A percentile compares a stretch with the other conserved stretches of the same genome.
These are phyloP conservation scores for Pezicula rhizophila DNA, from an alignment of 2,329 filamentous ascomycete genomes.

Conservation along the genomic window DNA sequence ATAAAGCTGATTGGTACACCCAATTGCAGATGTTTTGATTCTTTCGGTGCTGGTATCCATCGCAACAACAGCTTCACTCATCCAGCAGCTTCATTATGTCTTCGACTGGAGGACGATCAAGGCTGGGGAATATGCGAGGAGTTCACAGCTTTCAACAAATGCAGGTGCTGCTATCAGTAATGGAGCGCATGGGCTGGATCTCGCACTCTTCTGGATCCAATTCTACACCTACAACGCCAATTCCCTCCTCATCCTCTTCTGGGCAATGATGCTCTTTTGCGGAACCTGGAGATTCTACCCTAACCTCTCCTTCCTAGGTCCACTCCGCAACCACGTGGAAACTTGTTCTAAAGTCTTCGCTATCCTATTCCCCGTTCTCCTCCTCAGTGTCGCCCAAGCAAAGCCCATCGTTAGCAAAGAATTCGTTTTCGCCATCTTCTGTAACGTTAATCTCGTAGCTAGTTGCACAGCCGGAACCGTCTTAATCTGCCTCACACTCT, in stretches of 20 bases:
- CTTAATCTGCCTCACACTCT: background rate
- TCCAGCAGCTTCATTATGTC: conserved; percentile 6
- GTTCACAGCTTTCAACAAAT: background rate
- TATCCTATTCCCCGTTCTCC: conserved; percentile 1
- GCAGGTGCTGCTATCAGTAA: background rate
- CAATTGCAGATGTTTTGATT: background rate
- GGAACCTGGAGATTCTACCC: background rate
- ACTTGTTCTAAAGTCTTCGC: conserved; percentile 4
- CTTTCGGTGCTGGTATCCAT: background rate
- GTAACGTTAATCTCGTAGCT: background rate
- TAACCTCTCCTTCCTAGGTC: background rate
- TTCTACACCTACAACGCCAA: conserved; percentile 5
- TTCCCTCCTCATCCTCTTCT: conserved; percentile 7
- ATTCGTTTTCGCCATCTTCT: background rate
- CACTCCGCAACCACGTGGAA: background rate
- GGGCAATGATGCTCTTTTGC: conserved; percentile 1
- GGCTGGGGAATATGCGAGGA: background rate
- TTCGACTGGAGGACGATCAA: conserved; percentile 1
- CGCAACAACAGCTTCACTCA: background rate
- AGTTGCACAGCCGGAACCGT: background rate
- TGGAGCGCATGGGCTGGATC: conserved; percentile 2
- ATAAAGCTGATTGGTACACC: background rate
- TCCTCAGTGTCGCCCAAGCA: conserved; percentile 3
- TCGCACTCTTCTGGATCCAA: conserved; percentile 8
- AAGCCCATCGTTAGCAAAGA: background rate